Conservation (phyloP, 2,329 filamentous ascomycete genomes). For the Alternaria sp. region DNA sequence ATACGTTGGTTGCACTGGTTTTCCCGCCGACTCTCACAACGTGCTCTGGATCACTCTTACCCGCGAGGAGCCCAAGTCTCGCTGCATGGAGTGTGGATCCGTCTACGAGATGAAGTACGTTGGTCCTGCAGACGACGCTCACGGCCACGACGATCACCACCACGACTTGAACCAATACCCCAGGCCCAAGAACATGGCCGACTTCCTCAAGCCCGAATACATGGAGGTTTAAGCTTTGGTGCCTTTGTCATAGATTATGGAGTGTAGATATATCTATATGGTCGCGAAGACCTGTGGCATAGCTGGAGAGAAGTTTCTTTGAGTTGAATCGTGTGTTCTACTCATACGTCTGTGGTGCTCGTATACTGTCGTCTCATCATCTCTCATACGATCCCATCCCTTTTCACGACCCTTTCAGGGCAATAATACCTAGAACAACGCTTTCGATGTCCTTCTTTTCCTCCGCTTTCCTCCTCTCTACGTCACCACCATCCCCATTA, state of each 20-base stretch:
- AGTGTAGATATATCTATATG: constrained; percentile 40
- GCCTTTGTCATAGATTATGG: constrained; percentile 24
- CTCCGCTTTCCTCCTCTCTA: constrained; percentile 53
- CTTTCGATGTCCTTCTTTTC: constrained; percentile 70
- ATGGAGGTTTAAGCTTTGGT: constrained; percentile 65
- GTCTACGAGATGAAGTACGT: constrained; percentile 99
- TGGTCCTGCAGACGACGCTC: constrained; percentile 78
- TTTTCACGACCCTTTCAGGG: constrained; percentile 69
- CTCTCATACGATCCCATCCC: background rate
- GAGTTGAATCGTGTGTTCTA: constrained; percentile 8
- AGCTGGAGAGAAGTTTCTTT: constrained; percentile 37
- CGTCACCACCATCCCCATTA: constrained; percentile 17
- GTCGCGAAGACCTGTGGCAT: constrained; percentile 45
- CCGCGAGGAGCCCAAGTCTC: constrained; percentile 88
- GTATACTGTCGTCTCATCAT: background rate
- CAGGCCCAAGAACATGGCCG: constrained; percentile 90
- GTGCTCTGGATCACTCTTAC: constrained; percentile 91
- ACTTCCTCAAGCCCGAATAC: constrained; percentile 96
- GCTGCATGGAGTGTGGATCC: constrained; percentile 95
- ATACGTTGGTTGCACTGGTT: constrained; percentile 95
- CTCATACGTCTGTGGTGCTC: background rate
- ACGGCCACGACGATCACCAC: constrained; percentile 61
- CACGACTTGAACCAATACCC: constrained; percentile 63
- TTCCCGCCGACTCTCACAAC: constrained; percentile 88
- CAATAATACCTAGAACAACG: constrained; percentile 79